Evolutionary conservation across 2,329 filamentous ascomycete genomes (phyloP), one percentile per base, ranked within the genome.

Genomic region (Ophiostoma sp.): DNA sequence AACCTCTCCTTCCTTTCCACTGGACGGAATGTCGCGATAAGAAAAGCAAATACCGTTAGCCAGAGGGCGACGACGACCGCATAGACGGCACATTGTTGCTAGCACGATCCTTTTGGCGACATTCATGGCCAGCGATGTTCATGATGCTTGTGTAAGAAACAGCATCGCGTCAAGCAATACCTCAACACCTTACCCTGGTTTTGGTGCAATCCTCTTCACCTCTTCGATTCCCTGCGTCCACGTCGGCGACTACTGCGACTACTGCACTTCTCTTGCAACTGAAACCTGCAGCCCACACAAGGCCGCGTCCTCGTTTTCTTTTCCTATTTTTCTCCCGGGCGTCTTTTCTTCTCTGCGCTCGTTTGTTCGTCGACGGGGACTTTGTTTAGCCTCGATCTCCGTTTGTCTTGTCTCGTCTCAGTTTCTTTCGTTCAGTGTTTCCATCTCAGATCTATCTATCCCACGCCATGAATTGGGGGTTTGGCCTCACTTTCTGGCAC

Each of bases 321-420:
- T 22, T 9, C 19, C 15, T 19, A 19, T 17, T n/a, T 48, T 15
- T 48, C 42, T 48, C 33, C 8, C 33, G 33, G 33, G 8, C 33
- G 3, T 8, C 4, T 36, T 28, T 25, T 55, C 50, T 42, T 63
- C 19, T 42, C 22, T 5, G 3, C 1, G 1, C 2, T 36, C 3
- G n/a, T n/a, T n/a, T n/a, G n/a, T 45, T 64, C 39, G 9, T 64
- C 36, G 36, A 68, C 19, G 42, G 22, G 42, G 7, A 4, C 3
- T n/a, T 22, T 52, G 25, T 52, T 22, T 69, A 69, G 42, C 64
- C 17, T 50, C 19, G 42, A 69, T 69, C 64, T 69, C 64, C 45
- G 22, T 48, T 19, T 48, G 64, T 69, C 63, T 68, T 64, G 59
- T 42, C 36, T 66, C 17, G 45, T 69, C 64, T 69, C 64, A 52